These are phyloP conservation scores for Penicillium sp. DNA, from an alignment of 2,329 filamentous ascomycete genomes.

Conservation along the genomic window DNA sequence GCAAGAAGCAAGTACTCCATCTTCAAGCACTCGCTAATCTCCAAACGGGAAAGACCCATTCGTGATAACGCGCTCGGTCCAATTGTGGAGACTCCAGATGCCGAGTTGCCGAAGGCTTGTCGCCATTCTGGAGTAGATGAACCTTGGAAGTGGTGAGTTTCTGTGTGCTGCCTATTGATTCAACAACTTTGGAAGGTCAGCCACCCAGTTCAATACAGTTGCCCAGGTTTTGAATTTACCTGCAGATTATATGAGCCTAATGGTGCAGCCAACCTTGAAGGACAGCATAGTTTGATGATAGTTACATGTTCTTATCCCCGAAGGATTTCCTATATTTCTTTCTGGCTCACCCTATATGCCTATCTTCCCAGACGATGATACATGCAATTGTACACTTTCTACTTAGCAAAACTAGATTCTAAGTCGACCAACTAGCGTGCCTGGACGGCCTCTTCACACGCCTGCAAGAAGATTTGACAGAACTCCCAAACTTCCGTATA, in stretches of 20 bases:
- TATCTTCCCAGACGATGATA: no score
- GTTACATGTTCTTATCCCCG: no score
- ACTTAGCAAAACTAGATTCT: neutral
- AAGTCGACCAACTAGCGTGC: conserved; percentile 1
- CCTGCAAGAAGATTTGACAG: conserved; percentile 53
- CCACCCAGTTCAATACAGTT: no score
- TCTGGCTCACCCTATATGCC: no score
- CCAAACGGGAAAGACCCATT: conserved; percentile 3
- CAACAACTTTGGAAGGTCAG: no score
- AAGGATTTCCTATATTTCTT: no score
- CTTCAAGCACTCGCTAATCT: neutral
- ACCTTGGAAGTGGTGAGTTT: no score
- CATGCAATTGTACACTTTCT: neutral
- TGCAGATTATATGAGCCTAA: no score
- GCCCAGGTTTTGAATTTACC: no score
- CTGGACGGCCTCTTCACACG: conserved; percentile 44
- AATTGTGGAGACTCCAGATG: conserved; percentile 17
- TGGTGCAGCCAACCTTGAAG: no score
- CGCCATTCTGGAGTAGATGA: neutral
- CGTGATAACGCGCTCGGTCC: neutral
- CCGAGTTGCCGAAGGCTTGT: conserved; percentile 20
- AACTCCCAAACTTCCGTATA: conserved; percentile 73
- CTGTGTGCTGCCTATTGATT: no score
- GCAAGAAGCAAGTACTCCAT: neutral
- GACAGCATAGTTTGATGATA: no score